Percentiles rank a stretch among this genome's conserved stretches.
Evolutionary conservation across 192 early-diverging fungal genomes (phyloP).

Genomic region (Gigaspora rosea): DNA sequence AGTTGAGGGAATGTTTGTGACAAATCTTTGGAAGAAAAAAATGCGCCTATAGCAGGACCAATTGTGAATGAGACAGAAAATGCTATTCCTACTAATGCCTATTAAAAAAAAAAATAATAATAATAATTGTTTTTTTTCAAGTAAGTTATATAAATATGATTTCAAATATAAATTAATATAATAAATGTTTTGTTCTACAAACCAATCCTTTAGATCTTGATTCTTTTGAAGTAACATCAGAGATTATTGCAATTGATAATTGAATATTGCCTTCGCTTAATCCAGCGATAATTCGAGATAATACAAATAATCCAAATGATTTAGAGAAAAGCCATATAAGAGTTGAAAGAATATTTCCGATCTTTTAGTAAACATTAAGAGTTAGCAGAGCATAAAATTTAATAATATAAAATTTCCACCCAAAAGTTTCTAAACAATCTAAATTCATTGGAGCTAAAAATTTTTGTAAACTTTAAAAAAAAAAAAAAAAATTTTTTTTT

Average conservation of each 20-base stretch:
- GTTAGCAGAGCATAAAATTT: background rate
- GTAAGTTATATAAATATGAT: too few relatives aligned
- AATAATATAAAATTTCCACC: background rate
- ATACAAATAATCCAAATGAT: constrained; percentile 82
- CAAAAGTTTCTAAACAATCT: too few relatives aligned
- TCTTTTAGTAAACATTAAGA: constrained; percentile 36
- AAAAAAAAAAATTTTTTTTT: too few relatives aligned
- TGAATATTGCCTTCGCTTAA: constrained; percentile 98
- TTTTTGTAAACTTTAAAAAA: too few relatives aligned
- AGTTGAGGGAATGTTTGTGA: constrained; percentile 42
- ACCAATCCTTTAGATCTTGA: constrained; percentile 81
- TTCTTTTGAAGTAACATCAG: constrained; percentile 83
- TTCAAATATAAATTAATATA: constrained; percentile 11
- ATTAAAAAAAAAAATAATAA: background rate
- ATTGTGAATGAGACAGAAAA: constrained; percentile 96
- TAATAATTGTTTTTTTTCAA: too few relatives aligned
- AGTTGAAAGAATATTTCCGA: constrained; percentile 89
- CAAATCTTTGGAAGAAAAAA: constrained; percentile 65
- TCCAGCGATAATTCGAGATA: constrained; percentile 86
- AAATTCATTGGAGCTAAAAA: too few relatives aligned
- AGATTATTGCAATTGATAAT: constrained; percentile 92
- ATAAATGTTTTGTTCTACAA: constrained; percentile 14
- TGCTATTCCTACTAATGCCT: constrained; percentile 95
- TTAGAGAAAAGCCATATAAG: constrained; percentile 87
- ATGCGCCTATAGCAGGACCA: constrained; percentile 89